These are phyloP conservation scores for Kingdonia uniflora DNA, from an alignment of 164 flowering plant genomes.

Conservation along the genomic window DNA sequence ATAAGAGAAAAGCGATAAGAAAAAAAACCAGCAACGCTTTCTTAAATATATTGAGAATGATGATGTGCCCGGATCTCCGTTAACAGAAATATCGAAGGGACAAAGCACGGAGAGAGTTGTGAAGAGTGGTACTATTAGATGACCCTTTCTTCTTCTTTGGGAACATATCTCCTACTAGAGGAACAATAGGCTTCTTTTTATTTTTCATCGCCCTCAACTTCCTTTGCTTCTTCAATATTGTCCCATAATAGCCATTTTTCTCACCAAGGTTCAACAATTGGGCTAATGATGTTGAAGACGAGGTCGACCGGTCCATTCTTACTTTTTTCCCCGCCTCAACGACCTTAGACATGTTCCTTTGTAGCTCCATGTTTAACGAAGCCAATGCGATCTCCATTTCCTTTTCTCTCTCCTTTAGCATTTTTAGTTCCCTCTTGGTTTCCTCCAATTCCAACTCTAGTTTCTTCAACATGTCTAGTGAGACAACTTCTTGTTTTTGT, in stretches of 20 bases:
- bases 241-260: slow-evolving; percentile 16
- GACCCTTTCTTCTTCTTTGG: slow-evolving; percentile 28
- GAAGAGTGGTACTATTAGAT: too few relatives aligned
- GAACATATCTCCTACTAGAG: slow-evolving; percentile 50
- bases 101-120: too few relatives aligned
- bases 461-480: slow-evolving; percentile 30
- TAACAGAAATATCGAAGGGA: too few relatives aligned
- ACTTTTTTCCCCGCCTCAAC: slow-evolving; percentile 35
- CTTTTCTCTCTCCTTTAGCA: slow-evolving; percentile 46
- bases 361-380: slow-evolving; percentile 64
- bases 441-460: slow-evolving; percentile 56
- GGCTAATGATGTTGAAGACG: slow-evolving; percentile 20
- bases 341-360: slow-evolving; percentile 62
- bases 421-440: slow-evolving; percentile 49
- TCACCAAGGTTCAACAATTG: slow-evolving; percentile 33
- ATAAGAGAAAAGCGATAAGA: too few relatives aligned
- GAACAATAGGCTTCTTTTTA: slow-evolving; percentile 72
- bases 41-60: too few relatives aligned
- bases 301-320: slow-evolving; percentile 7
- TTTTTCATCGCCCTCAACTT: slow-evolving; percentile 8
- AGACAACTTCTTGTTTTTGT: not conserved
- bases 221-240: slow-evolving; percentile 11
- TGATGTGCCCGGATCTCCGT: too few relatives aligned
- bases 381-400: slow-evolving; percentile 65
- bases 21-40: too few relatives aligned